These are phyloP conservation scores for Tetratostichococcus sp. DNA, from an alignment of 139 green algal genomes.

Conservation along the genomic window DNA sequence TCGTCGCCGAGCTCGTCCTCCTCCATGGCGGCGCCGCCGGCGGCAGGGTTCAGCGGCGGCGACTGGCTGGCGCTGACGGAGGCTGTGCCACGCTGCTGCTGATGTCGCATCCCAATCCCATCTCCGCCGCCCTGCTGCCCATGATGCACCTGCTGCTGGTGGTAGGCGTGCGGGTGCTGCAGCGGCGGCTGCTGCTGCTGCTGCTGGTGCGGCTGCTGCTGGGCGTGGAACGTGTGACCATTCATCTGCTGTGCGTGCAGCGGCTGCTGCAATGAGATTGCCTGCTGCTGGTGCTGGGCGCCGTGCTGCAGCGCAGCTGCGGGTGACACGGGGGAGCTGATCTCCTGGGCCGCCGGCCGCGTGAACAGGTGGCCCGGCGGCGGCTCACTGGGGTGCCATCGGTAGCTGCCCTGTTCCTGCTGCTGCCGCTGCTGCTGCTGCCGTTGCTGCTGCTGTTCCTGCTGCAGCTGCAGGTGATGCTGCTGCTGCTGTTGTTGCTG, in stretches of 20 bases:
- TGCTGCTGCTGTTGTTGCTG: neutral
- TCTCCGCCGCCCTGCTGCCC: neutral
- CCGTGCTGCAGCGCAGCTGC: too few species aligned
- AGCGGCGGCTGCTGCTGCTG: too few species aligned
- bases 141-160: neutral
- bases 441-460: too few species aligned
- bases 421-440: neutral
- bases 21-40: too few species aligned
- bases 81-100: neutral
- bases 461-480: neutral
- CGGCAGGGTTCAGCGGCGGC: too few species aligned
- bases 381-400: neutral
- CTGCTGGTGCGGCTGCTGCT: too few species aligned
- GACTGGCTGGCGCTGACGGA: too few species aligned
- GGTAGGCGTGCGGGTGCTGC: neutral
- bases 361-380: neutral
- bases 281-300: neutral
- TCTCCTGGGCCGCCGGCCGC: neutral
- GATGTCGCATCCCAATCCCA: too few species aligned
- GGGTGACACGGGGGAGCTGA: neutral
- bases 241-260: too few species aligned
- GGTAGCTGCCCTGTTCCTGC: neutral
- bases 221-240: too few species aligned
- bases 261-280: too few species aligned
- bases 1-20: slow-evolving; percentile 14